Evolutionary conservation across 768 basidiomycete species (phyloP), one percentile per base, ranked within the genome.

Genomic region (Russula brevipes): DNA sequence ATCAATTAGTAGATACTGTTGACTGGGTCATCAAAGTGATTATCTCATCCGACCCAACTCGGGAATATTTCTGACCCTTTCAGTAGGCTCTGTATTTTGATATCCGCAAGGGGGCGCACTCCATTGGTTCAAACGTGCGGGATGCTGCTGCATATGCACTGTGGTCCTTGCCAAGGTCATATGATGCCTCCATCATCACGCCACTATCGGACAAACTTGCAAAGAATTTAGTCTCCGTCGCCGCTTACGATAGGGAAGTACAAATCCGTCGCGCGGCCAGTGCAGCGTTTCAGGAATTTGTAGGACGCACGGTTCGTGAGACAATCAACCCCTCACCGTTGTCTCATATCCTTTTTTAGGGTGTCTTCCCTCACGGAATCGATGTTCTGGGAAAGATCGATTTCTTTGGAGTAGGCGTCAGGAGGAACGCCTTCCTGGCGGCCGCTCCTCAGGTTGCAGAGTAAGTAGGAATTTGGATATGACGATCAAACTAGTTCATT

Each of bases 261-360:
- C 91, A 93, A 65, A 94, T 99, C 59, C 83, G 97, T 31, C 79
- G 97, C 67, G 96, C 97, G 14, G 95, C 95, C 12, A 98, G 96
- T 73, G 97, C 97, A 17, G 92, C 95, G 12, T 98, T 92, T 72
- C 97, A 99, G 75, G 97, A 99, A 76, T 88, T 89, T 70, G 97
- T 98, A 44, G 97, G 97, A 12, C 80, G 97, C 71, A 88, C 89
- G 77, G 96, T 97, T 70, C 73, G 87, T 74, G 33, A 24, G 51
- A 16, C 24, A n/a, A 30, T 16, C 14, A 39, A 38, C 54, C 46
- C 52, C 61, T 53, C 50, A 46, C 17, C 55, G 47, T 41, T 53
- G 7, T 45, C 52, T 50, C 31, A 61, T 57, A 68, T 65, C 46
- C 57, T 59, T 70, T 62, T 65, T 35, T 70, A 98, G 96, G 86